Conservation (phyloP, 2,329 filamentous ascomycete genomes). For the Hypoxylon sp. region DNA sequence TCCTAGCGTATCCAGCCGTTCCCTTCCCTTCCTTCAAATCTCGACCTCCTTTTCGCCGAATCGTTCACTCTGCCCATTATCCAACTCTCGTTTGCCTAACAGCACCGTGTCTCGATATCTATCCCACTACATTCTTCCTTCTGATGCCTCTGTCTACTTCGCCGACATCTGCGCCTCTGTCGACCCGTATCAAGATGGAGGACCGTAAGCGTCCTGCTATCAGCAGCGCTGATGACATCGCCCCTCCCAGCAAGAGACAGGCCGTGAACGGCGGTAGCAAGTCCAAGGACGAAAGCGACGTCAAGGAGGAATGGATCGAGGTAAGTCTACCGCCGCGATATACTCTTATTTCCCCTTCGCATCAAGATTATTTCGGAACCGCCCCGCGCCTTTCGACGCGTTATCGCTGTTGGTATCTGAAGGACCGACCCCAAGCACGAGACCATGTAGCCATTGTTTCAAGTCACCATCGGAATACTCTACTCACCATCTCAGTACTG, state of each 20-base stretch:
- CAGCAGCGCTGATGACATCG: slow-evolving; percentile 80
- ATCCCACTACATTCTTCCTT: slow-evolving; percentile 61
- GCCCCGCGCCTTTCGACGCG: slow-evolving; percentile 26
- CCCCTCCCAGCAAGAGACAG: slow-evolving; percentile 90
- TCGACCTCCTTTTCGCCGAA: slow-evolving; percentile 30
- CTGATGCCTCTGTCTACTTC: slow-evolving; percentile 89
- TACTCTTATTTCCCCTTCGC: slow-evolving; percentile 25
- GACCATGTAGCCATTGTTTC: slow-evolving; percentile 36
- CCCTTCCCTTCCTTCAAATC: slow-evolving; percentile 13
- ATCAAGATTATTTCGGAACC: slow-evolving; percentile 21
- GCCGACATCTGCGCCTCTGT: slow-evolving; percentile 73
- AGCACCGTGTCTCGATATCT: slow-evolving; percentile 34
- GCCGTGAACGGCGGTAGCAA: slow-evolving; percentile 80
- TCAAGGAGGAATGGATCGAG: slow-evolving; percentile 70
- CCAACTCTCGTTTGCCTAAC: slow-evolving; percentile 27
- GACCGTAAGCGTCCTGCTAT: slow-evolving; percentile 96
- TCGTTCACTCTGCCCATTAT: slow-evolving; percentile 14
- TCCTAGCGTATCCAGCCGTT: not conserved
- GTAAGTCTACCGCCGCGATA: slow-evolving; percentile 58
- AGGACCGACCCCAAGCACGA: slow-evolving; percentile 27
- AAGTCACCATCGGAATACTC: slow-evolving; percentile 36
- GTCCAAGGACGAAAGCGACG: slow-evolving; percentile 63
- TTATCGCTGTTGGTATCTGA: slow-evolving; percentile 21
- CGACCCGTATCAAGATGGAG: slow-evolving; percentile 95
- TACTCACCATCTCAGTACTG: slow-evolving; percentile 48